Conservation (phyloP, 768 basidiomycete species). For the Trametes gibbosa region DNA sequence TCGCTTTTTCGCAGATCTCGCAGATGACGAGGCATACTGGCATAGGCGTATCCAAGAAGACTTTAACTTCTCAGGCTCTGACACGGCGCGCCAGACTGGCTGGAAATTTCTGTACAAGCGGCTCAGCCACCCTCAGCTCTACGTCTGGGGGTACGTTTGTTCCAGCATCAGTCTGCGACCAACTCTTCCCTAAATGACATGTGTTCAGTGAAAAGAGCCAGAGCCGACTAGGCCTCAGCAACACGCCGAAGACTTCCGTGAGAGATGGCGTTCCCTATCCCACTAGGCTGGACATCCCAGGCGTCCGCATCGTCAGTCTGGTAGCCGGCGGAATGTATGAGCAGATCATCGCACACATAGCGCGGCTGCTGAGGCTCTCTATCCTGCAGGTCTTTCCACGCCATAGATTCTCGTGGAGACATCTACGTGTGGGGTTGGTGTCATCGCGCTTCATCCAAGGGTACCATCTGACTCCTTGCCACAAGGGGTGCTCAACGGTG, state of each 20-base stretch:
- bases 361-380: background rate
- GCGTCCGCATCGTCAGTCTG: conserved; percentile 64
- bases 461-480: background rate
- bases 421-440: conserved; percentile 79
- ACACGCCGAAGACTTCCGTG: conserved; percentile 33
- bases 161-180: background rate
- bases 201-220: conserved; percentile 53
- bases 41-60: conserved; percentile 63
- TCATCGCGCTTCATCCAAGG: background rate
- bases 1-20: conserved; percentile 58
- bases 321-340: conserved; percentile 81
- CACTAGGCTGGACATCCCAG: conserved; percentile 55
- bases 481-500: conserved; percentile 61
- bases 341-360: conserved; percentile 10
- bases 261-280: conserved; percentile 60
- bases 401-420: conserved; percentile 70
- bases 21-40: conserved; percentile 79
- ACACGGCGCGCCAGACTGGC: conserved; percentile 71
- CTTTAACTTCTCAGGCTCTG: conserved; percentile 73
- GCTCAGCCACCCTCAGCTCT: conserved; percentile 51
- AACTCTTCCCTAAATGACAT: background rate
- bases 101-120: conserved; percentile 81
- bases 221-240: conserved; percentile 59
- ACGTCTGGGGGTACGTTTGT: conserved; percentile 59
- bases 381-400: conserved; percentile 74